Conservation (phyloP, 2,329 filamentous ascomycete species). For the Hypoxylon sp. region DNA sequence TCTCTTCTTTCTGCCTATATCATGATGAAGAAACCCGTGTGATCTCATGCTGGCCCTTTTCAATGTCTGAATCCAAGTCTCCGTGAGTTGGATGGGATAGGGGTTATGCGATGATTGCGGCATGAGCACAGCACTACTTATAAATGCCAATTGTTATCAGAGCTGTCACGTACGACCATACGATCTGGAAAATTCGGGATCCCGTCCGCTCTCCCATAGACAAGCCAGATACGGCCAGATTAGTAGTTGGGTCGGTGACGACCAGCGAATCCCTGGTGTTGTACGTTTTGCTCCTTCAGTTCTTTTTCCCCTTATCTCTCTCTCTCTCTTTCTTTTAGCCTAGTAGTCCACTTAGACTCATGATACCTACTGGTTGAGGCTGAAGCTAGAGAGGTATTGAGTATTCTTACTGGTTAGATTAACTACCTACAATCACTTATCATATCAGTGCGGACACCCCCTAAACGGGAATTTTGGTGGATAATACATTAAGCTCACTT, state of each 20-base stretch:
- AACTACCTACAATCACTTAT: too few relatives aligned
- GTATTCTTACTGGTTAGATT: neutral
- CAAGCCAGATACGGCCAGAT: neutral
- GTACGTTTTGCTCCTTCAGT: conserved; percentile 6
- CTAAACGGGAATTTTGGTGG: too few relatives aligned
- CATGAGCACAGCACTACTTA: neutral
- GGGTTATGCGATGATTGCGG: neutral
- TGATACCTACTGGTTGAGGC: neutral
- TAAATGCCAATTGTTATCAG: neutral
- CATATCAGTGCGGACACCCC: too few relatives aligned
- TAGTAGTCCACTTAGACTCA: neutral
- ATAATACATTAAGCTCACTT: too few relatives aligned
- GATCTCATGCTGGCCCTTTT: neutral
- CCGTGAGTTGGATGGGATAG: neutral
- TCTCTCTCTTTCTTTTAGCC: neutral
- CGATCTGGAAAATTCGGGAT: neutral
- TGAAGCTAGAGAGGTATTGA: neutral
- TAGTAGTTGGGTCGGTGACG: too few relatives aligned
- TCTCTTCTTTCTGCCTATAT: neutral
- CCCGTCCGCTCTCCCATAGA: conserved; percentile 1
- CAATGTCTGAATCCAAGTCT: neutral
- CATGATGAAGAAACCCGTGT: neutral
- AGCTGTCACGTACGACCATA: neutral
- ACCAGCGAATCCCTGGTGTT: conserved; percentile 6
- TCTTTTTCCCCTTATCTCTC: neutral